phyloP scores from a whole-genome alignment of 805 yeast genomes.

The Jamesozyma rosinii region DNA sequence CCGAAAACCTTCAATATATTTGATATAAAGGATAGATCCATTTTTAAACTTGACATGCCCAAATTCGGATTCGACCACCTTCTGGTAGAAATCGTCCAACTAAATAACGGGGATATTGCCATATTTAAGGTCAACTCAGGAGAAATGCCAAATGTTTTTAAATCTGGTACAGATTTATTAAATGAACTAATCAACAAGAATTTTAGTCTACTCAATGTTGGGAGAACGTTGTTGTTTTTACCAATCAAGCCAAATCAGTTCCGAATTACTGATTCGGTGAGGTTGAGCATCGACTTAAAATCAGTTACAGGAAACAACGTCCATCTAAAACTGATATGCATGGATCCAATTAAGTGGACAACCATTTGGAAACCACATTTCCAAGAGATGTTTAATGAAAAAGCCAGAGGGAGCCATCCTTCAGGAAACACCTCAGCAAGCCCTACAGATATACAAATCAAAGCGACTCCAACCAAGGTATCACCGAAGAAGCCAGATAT shows the following conservation, averaged over 20 bases:
- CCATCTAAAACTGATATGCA: slow-evolving; percentile 13
- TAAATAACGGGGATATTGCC: slow-evolving; percentile 21
- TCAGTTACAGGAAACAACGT: slow-evolving; percentile 20
- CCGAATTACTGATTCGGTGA: slow-evolving; percentile 6
- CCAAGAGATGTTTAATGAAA: slow-evolving; percentile 2
- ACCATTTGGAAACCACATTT: slow-evolving; percentile 19
- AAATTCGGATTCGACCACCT: slow-evolving; percentile 12
- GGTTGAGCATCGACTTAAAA: slow-evolving; percentile 11
- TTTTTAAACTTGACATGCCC: slow-evolving; percentile 15
- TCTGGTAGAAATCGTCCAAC: slow-evolving; percentile 21
- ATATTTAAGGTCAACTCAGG: slow-evolving; percentile 21
- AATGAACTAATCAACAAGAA: slow-evolving; percentile 9
- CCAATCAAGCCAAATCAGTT: slow-evolving; percentile 20
- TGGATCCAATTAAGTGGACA: slow-evolving; percentile 23
- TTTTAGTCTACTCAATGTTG: slow-evolving; percentile 12
- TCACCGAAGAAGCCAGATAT: not conserved
- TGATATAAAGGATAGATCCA: slow-evolving; percentile 14
- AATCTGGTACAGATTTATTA: slow-evolving; percentile 8
- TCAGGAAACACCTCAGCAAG: not conserved
- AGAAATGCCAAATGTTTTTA: slow-evolving; percentile 7
- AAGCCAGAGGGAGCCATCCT: no score
- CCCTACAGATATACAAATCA: not conserved
- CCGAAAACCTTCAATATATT: slow-evolving; percentile 14
- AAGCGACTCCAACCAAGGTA: not conserved
- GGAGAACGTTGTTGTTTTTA: slow-evolving; percentile 23